phyloP scores from a whole-genome alignment of 257 asterid species.

The Osmanthus fragrans region DNA sequence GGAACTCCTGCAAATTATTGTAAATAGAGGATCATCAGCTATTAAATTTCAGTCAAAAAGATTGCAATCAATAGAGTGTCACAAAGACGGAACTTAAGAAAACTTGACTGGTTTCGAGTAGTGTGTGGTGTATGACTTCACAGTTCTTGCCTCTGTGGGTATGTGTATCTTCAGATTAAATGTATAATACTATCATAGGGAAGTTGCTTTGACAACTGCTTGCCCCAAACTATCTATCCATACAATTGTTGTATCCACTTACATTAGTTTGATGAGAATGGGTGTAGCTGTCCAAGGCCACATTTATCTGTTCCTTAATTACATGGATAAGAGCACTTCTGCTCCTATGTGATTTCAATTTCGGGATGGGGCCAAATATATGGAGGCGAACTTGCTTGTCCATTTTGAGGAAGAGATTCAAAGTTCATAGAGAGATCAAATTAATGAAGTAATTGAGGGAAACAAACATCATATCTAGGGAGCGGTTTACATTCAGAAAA shows the following conservation, averaged over 20 bases:
- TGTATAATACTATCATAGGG: not conserved
- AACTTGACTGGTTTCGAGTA: no score
- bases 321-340: no score
- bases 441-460: not conserved
- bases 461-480: not conserved
- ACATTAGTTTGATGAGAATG: not conserved
- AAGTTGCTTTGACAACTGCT: not conserved
- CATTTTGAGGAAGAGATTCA: not conserved
- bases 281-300: not conserved
- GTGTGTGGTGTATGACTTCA: not conserved
- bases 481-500: not conserved
- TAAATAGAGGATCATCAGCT: conserved; percentile 12
- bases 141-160: not conserved
- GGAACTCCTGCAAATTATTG: conserved; percentile 67
- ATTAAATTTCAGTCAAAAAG: conserved; percentile 13
- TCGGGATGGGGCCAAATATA: no score
- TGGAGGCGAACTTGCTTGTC: not conserved
- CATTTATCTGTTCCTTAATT: no score
- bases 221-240: not conserved
- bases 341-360: no score
- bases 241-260: not conserved
- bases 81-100: not conserved
- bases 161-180: not conserved
- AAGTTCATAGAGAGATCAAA: no score
- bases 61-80: conserved; percentile 3